Conservation (phyloP, 2,329 filamentous ascomycete species). For the Ophiocordyceps camponoti-leonardi region DNA sequence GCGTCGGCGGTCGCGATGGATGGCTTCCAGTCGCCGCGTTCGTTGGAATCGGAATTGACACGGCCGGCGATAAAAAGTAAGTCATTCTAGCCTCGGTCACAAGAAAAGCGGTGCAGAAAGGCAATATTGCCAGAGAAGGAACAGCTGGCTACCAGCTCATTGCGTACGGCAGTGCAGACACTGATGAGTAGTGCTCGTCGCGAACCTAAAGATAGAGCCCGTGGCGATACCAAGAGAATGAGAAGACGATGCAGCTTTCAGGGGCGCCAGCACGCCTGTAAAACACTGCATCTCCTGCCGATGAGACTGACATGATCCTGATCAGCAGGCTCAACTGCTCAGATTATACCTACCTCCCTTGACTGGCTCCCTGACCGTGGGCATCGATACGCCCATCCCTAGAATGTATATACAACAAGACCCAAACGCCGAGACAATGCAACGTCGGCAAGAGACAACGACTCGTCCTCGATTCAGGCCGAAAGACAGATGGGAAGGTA, state of each 20-base stretch:
- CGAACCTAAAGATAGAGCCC: not conserved
- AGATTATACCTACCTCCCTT: not conserved
- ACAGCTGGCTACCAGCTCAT: not conserved
- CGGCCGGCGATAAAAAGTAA: slow-evolving; percentile 6
- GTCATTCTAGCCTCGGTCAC: slow-evolving; percentile 5
- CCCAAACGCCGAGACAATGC: not conserved
- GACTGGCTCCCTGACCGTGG: not conserved
- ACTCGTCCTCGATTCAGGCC: not conserved
- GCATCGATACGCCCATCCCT: not conserved
- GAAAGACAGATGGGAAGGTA: not conserved
- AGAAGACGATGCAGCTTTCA: not conserved
- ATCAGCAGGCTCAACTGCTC: not conserved
- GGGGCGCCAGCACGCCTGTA: not conserved
- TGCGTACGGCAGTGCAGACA: not conserved
- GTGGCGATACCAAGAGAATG: not conserved
- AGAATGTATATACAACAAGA: not conserved
- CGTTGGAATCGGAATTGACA: slow-evolving; percentile 5
- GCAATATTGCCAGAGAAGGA: too few species aligned
- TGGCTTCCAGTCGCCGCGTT: not conserved
- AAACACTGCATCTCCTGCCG: not conserved
- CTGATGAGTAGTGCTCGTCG: not conserved
- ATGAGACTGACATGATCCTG: not conserved
- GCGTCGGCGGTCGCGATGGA: not conserved
- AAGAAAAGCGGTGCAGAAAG: not conserved
- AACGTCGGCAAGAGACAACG: not conserved